Conservation (phyloP, 106 monocot species). For the Acorus gramineus region DNA sequence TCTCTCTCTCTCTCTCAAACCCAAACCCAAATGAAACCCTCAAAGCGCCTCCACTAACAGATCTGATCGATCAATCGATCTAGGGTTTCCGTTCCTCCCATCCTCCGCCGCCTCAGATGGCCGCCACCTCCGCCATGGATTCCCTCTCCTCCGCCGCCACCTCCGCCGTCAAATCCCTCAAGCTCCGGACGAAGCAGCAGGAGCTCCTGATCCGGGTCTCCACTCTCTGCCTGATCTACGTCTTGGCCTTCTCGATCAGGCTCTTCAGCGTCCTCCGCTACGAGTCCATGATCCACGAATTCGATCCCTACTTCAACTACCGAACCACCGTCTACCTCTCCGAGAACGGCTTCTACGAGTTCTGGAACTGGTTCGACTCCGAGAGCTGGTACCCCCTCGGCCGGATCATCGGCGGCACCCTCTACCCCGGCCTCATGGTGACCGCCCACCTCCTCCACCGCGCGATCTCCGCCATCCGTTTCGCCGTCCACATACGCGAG, state of each 20-base stretch:
- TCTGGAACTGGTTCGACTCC: slow-evolving; percentile 86
- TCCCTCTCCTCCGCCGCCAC: background rate
- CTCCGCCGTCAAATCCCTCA: slow-evolving; percentile 18
- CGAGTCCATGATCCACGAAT: slow-evolving; percentile 85
- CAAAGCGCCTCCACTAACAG: too few relatives aligned
- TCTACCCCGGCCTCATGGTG: slow-evolving; percentile 73
- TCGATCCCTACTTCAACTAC: slow-evolving; percentile 87
- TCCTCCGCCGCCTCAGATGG: too few relatives aligned
- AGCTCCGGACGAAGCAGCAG: slow-evolving; percentile 69
- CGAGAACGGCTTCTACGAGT: slow-evolving; percentile 47
- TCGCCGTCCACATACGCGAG: slow-evolving; percentile 71
- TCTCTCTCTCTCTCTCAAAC: too few relatives aligned
- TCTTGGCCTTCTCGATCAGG: slow-evolving; percentile 63
- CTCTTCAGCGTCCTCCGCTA: slow-evolving; percentile 74
- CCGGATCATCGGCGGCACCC: slow-evolving; percentile 68
- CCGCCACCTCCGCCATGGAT: slow-evolving; percentile 8
- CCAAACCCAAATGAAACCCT: too few relatives aligned
- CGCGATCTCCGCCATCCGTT: slow-evolving; percentile 33
- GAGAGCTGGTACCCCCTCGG: slow-evolving; percentile 83
- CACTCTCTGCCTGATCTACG: slow-evolving; percentile 54
- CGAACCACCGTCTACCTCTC: slow-evolving; percentile 70
- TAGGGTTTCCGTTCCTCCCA: too few relatives aligned
- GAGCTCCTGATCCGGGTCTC: slow-evolving; percentile 69
- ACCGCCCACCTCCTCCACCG: slow-evolving; percentile 53
- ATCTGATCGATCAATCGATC: too few relatives aligned